Base-by-base conservation (phyloP, 2,329 filamentous ascomycete species). In the Piedraia hortae region DNA sequence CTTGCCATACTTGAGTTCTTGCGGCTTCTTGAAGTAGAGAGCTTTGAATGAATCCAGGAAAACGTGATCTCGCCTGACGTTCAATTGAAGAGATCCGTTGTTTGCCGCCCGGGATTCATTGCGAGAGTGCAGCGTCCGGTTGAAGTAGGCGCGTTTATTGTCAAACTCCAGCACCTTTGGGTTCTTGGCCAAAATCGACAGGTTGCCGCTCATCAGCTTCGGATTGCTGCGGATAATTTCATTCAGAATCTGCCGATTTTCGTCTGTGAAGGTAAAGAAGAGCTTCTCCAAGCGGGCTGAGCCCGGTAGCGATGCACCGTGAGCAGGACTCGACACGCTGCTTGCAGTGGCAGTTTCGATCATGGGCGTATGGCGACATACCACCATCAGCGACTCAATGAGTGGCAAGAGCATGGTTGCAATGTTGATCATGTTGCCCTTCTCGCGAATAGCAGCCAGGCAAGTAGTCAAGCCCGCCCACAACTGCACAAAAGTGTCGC, bases 81-180 rank as follows among this genome's bases (percentile, higher is more conserved):
- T 70, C 20, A 97, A 62, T 44, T 90, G 78, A 22, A 97, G 54
- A 19, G 77, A 71, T 12, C 19, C 19, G 20, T 64, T 63, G 34
- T 74, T 64, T 5, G 69, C 57, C 23, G 73, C 64, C 19, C 78
- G 67, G 27, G 58, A 59, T 36, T 75, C 67, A 23, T 59, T 59
- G 22, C 72, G 63, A 20, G 62, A 62, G 45, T 97, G 85, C 6
- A 97, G 68, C 38, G 77, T 80, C 28, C 85, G 72, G 42, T 67
- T 91, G 56, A 97, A 97, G 57, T 88, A 97, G 49, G 89, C 93
- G 37, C 85, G 78, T 55, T 97, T 97, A 53, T 97, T 97, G 51
- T 97, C 85, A 38, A 97, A 97, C 41, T 97, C 85, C 7, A 97
- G 56, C 3, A 97, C 88, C 56, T 93, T 97, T 12, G 85, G 88